Evolutionary conservation across 2,329 filamentous ascomycete genomes (phyloP).

Genomic region (Xylariaceae sp.): DNA sequence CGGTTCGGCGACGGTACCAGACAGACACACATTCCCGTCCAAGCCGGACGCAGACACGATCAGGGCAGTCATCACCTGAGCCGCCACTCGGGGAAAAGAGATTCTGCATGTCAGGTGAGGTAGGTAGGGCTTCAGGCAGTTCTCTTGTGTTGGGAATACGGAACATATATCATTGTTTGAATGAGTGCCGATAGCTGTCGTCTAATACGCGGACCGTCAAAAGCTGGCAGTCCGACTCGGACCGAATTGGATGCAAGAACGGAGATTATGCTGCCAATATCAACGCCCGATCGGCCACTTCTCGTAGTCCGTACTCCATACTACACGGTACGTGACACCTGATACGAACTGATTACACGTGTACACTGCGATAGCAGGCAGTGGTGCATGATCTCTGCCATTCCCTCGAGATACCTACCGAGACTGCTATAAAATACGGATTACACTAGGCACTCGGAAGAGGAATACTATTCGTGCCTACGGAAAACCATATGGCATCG

Average conservation of each 20-base stretch:
- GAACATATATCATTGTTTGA: no score
- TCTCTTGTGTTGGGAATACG: no score
- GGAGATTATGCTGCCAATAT: neutral
- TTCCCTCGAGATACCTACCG: no score
- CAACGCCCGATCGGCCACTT: neutral
- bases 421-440: no score
- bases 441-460: no score
- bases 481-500: no score
- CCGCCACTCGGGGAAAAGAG: neutral
- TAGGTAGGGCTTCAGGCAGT: no score
- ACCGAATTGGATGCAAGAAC: neutral
- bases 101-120: no score
- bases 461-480: no score
- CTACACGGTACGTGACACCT: neutral
- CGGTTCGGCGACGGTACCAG: neutral
- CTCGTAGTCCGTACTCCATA: neutral
- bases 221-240: neutral
- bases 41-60: neutral
- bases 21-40: neutral
- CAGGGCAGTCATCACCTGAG: neutral
- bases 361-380: neutral
- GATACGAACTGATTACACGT: neutral
- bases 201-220: neutral
- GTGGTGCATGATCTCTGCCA: no score
- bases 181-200: neutral